Evolutionary conservation across 768 basidiomycete species (phyloP).

Genomic region (Vararia minispora): DNA sequence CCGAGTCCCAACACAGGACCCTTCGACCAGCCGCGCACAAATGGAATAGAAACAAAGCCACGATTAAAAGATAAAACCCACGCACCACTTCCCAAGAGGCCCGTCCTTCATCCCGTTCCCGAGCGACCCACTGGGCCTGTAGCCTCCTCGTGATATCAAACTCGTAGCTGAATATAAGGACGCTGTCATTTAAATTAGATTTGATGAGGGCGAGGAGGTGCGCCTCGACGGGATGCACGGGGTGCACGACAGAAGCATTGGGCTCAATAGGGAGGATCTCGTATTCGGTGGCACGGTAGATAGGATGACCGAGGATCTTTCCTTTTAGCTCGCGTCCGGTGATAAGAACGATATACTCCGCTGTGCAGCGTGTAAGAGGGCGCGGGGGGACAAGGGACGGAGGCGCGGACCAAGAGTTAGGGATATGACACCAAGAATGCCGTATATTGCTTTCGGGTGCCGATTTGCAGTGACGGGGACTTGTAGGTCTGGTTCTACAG

Average conservation of each 20-base stretch:
- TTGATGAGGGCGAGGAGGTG: constrained; percentile 81
- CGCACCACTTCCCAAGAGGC: constrained; percentile 72
- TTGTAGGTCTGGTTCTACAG: constrained; percentile 40
- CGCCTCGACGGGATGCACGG: constrained; percentile 78
- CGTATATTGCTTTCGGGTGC: constrained; percentile 57
- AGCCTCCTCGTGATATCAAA: constrained; percentile 84
- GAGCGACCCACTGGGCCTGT: constrained; percentile 66
- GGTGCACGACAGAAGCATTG: constrained; percentile 50
- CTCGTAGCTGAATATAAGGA: constrained; percentile 82
- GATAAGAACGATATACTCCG: constrained; percentile 87
- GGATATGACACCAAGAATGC: constrained; percentile 69
- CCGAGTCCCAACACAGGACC: too few species aligned
- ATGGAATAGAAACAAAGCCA: constrained; percentile 5
- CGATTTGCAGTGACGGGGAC: constrained; percentile 45
- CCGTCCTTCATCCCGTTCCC: constrained; percentile 38
- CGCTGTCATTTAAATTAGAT: constrained; percentile 70
- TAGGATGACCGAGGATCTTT: constrained; percentile 71
- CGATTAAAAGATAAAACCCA: constrained; percentile 8
- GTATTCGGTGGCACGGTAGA: constrained; percentile 86
- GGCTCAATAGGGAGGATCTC: constrained; percentile 82
- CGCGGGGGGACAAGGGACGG: background rate
- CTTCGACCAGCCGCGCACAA: too few species aligned
- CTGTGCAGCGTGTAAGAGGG: constrained; percentile 27
- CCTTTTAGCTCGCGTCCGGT: constrained; percentile 74
- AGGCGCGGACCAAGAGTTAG: constrained; percentile 53